Conservation (phyloP, 2,329 filamentous ascomycete species). For the Hysterium pulicare region DNA sequence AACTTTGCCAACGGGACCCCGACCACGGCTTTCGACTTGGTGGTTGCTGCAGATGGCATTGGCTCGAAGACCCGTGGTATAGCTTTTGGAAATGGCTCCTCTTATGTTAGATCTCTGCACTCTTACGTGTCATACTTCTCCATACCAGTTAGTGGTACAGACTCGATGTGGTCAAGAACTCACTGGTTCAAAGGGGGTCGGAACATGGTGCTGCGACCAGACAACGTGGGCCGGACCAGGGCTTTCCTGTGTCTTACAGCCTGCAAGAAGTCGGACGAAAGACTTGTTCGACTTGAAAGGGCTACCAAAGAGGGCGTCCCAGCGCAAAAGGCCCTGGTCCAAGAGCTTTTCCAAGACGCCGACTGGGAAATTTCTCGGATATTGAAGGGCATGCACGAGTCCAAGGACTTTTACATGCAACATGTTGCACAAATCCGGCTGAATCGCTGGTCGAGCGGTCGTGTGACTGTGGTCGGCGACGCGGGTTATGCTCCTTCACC, state of each 20-base stretch:
- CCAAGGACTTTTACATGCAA: constrained; percentile 48
- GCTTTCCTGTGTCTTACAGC: constrained; percentile 36
- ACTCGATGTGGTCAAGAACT: constrained; percentile 4
- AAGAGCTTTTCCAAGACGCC: constrained; percentile 39
- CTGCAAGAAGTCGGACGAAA: constrained; percentile 18
- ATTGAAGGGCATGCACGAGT: constrained; percentile 39
- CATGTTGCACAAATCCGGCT: constrained; percentile 46
- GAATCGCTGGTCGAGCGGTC: constrained; percentile 44
- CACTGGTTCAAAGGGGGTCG: constrained; percentile 14
- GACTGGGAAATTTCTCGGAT: constrained; percentile 48
- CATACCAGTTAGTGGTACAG: not conserved
- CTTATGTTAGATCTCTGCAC: constrained; percentile 15
- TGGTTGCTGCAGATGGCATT: constrained; percentile 57
- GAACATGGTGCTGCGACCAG: constrained; percentile 42
- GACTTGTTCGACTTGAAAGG: constrained; percentile 25
- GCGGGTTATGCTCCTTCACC: constrained; percentile 51
- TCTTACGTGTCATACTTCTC: constrained; percentile 9
- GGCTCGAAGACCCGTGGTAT: constrained; percentile 46
- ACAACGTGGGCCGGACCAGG: constrained; percentile 35
- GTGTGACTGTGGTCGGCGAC: constrained; percentile 54
- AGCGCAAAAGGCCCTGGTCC: constrained; percentile 40
- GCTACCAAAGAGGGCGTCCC: constrained; percentile 14
- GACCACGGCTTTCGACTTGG: constrained; percentile 47
- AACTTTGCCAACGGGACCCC: constrained; percentile 44
- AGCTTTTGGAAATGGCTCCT: constrained; percentile 14